These are phyloP conservation scores for Scedosporium aurantiacum DNA, from an alignment of 2,329 filamentous ascomycete genomes.

Conservation along the genomic window DNA sequence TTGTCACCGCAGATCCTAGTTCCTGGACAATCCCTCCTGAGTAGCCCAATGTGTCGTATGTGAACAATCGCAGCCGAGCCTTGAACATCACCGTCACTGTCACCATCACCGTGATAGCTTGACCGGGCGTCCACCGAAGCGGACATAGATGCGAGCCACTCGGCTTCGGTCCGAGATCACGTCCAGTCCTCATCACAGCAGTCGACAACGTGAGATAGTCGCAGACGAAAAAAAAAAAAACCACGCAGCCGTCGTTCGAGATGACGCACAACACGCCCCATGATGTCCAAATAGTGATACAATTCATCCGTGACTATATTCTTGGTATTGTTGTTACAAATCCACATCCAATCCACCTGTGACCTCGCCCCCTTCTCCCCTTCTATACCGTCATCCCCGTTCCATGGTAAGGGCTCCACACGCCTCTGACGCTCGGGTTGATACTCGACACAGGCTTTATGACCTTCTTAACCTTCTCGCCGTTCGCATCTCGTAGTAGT, in stretches of 20 bases:
- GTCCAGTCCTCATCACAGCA: no score
- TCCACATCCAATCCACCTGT: background rate
- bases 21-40: no score
- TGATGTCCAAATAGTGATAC: background rate
- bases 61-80: no score
- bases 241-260: background rate
- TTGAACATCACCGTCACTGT: no score
- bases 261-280: background rate
- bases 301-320: conserved; percentile 3
- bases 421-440: conserved; percentile 55
- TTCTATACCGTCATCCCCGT: conserved; percentile 41
- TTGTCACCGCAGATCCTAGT: no score
- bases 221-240: background rate
- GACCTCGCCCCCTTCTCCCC: background rate
- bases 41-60: no score
- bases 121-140: no score
- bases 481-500: conserved; percentile 61
- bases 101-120: no score
- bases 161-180: no score
- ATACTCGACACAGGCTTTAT: conserved; percentile 55
- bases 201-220: no score
- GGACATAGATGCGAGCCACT: no score
- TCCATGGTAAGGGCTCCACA: conserved; percentile 62
- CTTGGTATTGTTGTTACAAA: conserved; percentile 5
- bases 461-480: conserved; percentile 57